Conservation (phyloP, 169 alveolate species). For the Plasmodium fragile region DNA sequence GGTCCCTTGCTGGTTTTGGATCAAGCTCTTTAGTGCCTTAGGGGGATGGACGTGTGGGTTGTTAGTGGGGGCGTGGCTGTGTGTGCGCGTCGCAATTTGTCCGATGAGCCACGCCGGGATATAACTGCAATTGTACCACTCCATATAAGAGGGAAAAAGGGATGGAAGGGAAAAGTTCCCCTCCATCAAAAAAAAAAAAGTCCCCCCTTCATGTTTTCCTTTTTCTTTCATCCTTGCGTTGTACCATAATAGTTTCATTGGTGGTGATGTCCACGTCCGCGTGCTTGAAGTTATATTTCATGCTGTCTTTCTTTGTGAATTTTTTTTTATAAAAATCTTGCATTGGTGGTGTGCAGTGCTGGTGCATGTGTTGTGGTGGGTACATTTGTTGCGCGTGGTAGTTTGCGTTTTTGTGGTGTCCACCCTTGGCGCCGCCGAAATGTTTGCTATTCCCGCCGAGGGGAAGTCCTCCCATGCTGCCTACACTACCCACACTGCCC, state of each 20-base stretch:
- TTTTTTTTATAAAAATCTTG: conserved; percentile 48
- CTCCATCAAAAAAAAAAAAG: too few species aligned
- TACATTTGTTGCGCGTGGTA: conserved; percentile 27
- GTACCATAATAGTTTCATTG: conserved; percentile 51
- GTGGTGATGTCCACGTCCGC: conserved; percentile 48
- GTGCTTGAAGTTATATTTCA: conserved; percentile 6
- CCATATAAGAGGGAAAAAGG: background rate
- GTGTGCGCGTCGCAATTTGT: too few species aligned
- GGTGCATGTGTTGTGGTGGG: background rate
- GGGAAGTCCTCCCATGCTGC: background rate
- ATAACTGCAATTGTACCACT: background rate
- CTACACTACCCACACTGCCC: background rate
- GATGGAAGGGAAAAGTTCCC: background rate
- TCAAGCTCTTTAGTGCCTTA: conserved; percentile 39
- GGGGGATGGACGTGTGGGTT: background rate
- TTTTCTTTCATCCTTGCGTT: conserved; percentile 2
- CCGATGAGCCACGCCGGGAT: background rate
- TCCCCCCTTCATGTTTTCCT: background rate
- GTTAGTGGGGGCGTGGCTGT: background rate
- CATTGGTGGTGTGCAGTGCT: background rate
- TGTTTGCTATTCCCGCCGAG: background rate
- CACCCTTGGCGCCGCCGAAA: background rate
- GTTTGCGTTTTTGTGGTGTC: conserved; percentile 14
- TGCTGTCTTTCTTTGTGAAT: conserved; percentile 18
- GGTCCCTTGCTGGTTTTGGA: conserved; percentile 42